Evolutionary conservation across 2,329 filamentous ascomycete genomes (phyloP).

Genomic region (Fusarium longipes): DNA sequence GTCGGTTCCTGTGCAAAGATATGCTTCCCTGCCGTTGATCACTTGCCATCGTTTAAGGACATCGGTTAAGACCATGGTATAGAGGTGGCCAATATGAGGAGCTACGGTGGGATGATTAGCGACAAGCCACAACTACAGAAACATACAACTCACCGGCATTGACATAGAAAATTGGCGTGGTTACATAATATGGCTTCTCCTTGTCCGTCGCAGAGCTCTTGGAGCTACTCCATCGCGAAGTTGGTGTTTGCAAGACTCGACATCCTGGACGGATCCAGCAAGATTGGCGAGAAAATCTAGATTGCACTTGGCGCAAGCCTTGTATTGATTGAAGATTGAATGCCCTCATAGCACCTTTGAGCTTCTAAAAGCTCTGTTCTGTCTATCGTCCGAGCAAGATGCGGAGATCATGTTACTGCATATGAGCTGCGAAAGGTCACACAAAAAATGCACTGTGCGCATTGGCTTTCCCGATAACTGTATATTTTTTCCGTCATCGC

Average conservation of each 20-base stretch:
- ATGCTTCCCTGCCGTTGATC: conserved; percentile 75
- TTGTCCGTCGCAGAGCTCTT: conserved; percentile 61
- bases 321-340: conserved; percentile 45
- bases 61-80: conserved; percentile 90
- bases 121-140: fast-evolving
- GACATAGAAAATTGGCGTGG: conserved; percentile 98
- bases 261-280: conserved; percentile 49
- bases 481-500: conserved; percentile 9
- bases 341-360: conserved; percentile 45
- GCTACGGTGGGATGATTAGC: conserved; percentile 61
- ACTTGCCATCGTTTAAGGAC: conserved; percentile 92
- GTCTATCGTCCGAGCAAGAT: conserved; percentile 11
- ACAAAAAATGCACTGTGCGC: conserved; percentile 32
- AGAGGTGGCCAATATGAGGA: conserved; percentile 94
- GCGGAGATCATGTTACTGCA: conserved; percentile 23
- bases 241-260: conserved; percentile 34
- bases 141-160: conserved; percentile 77
- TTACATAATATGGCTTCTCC: conserved; percentile 90
- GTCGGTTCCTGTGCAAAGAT: conserved; percentile 91
- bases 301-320: conserved; percentile 39
- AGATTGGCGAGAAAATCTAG: conserved; percentile 27
- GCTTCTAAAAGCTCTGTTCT: neutral
- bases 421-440: neutral
- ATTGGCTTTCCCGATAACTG: conserved; percentile 40
- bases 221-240: conserved; percentile 50